Base-by-base conservation (phyloP, 2,329 filamentous ascomycete genomes). In the Gliomastix tumulicola region DNA sequence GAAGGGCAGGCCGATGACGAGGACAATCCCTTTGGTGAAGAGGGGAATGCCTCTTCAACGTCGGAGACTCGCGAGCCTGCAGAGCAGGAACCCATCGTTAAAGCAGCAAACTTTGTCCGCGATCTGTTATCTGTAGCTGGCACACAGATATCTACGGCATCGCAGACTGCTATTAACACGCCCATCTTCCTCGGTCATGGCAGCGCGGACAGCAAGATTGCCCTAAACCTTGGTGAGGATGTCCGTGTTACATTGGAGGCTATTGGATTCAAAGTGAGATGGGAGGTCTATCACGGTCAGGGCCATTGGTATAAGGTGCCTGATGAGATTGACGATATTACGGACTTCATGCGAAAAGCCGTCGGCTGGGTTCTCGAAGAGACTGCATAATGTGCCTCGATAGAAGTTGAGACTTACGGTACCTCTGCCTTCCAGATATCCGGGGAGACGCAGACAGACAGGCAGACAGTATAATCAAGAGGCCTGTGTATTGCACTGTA, bases 261-360 rank as follows among this genome's bases (percentile, higher is more conserved):
- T n/a, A 40, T 56, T 22, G 59, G 54, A 2, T 60, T 57, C 36
- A 17, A 54, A 0, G 60, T 67, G 5, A 36, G 49, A 10, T 67
- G 60, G 59, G 58, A 59, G 36, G 23, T 41, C 0, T 74, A 72
- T 47, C 20, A 49, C 5, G 54, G 45, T 1, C 50, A 59, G 21
- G 67, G 66, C 1, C 68, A 72, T 41, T 71, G 69, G 65, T 68
- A 69, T 42, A 66, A 61, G 40, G 50, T 68, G 12, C 65, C 66
- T 0, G 62, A 71, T 31, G 62, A 49, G 27, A 47, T 51, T n/a
- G 44, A 72, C 43, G 65, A 71, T 46, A 60, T 70, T 34, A 44
- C 59, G 7, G 32, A 45, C 0, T 67, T 66, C 31, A 44, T 57
- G 6, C n/a, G n/a, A n/a, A n/a, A n/a, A n/a, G n/a, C n/a, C n/a